Evolutionary conservation across 1,284 basidiomycete species (phyloP).

Genomic region (Jaminaea rosea): DNA sequence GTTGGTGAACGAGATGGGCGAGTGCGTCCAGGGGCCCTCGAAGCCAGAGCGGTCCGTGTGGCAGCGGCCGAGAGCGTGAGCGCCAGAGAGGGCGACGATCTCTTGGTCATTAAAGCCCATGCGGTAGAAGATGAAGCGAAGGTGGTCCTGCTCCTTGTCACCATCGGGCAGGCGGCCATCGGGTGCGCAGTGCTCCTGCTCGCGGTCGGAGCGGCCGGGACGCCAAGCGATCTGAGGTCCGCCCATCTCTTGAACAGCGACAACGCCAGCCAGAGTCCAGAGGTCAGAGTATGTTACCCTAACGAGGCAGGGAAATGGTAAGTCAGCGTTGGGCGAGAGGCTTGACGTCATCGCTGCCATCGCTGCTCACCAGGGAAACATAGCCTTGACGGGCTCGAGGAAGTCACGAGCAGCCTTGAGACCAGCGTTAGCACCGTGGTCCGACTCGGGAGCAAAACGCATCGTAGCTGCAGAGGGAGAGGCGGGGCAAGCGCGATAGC

Average conservation of each 20-base stretch:
- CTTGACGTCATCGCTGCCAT: no score
- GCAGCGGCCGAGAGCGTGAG: constrained; percentile 89
- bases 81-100: constrained; percentile 77
- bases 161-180: constrained; percentile 93
- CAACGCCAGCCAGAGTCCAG: constrained; percentile 49
- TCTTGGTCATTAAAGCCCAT: constrained; percentile 71
- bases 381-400: constrained; percentile 75
- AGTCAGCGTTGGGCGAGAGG: no score
- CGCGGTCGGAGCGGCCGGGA: constrained; percentile 47
- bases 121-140: constrained; percentile 58
- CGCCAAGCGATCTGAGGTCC: constrained; percentile 48
- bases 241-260: constrained; percentile 60
- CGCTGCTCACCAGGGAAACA: constrained; percentile 32
- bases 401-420: constrained; percentile 70
- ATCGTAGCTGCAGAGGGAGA: constrained; percentile 22
- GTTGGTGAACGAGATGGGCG: constrained; percentile 76
- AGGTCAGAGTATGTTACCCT: constrained; percentile 43
- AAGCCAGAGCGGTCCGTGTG: constrained; percentile 55
- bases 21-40: constrained; percentile 40
- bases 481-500: not conserved
- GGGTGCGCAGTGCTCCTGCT: constrained; percentile 56
- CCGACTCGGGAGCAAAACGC: constrained; percentile 49
- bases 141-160: constrained; percentile 69
- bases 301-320: not conserved
- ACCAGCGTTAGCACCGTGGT: constrained; percentile 80